Evolutionary conservation across 176 grass and related monocot genomes (phyloP).

Genomic region (Triticum timopheevii): DNA sequence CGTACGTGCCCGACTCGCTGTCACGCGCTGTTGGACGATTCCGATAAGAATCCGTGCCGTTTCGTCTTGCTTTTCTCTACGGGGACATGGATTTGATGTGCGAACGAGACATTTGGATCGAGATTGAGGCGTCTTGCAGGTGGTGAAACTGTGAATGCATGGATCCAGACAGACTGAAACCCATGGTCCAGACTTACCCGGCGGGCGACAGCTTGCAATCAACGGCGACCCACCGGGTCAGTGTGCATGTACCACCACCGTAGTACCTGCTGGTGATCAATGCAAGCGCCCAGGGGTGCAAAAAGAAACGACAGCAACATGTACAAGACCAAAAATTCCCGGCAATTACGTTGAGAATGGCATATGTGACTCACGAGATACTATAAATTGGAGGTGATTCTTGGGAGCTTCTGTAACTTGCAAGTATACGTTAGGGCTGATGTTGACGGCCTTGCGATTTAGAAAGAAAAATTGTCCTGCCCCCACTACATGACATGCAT

Average conservation of each 20-base stretch:
- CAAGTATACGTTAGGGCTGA: not conserved
- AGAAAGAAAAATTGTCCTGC: not conserved
- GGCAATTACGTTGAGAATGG: not conserved
- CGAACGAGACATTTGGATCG: not conserved
- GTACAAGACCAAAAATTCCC: not conserved
- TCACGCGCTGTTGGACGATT: not conserved
- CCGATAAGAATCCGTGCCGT: slow-evolving; percentile 15
- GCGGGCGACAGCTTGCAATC: not conserved
- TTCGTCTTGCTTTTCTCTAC: not conserved
- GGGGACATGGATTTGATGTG: not conserved
- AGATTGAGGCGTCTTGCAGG: not conserved
- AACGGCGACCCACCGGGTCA: not conserved
- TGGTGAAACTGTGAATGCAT: not conserved
- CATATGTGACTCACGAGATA: not conserved
- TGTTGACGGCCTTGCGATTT: not conserved
- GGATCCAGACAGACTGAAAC: not conserved
- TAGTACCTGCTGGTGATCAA: not conserved
- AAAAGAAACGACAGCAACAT: not conserved
- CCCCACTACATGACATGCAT: not conserved
- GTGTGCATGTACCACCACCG: not conserved
- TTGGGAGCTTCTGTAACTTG: not conserved
- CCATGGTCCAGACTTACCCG: not conserved
- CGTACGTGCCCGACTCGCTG: not conserved
- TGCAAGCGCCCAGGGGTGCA: not conserved
- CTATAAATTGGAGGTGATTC: not conserved